Evolutionary conservation across 2,329 filamentous ascomycete species (phyloP), one percentile per base, ranked within the genome.

Genomic region (Didymella pomorum): DNA sequence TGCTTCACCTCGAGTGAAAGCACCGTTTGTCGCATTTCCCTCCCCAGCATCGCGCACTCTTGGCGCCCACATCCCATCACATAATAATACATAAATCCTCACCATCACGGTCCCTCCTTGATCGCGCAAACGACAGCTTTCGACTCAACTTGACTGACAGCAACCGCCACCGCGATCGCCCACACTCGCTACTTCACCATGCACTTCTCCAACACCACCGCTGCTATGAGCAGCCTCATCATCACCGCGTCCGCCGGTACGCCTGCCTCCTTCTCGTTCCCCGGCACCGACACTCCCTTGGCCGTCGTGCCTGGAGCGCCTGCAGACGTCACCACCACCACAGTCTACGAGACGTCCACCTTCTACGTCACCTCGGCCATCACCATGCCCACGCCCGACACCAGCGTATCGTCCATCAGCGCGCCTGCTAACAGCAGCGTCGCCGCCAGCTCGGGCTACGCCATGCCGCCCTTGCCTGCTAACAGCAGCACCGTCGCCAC

Each of bases 21-120:
- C 41, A 42, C 53, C 11, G 42, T 51, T 56, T 56, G 53, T 35
- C 20, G 2, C 14, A 28, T 41, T 46, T 41, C 47, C 47, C 18
- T n/a, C 47, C 46, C 41, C 53, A 51, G 47, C 41, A 56, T 50
- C 53, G 53, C 53, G 31, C 31, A 39, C 53, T 41, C 47, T 56
- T 56, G 33, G 46, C 53, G 18, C 47, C 20, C 53, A 56, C 53
- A 18, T 46, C 41, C 25, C 41, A 28, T 23, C 31, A 39, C 26
- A 28, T 51, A 41, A 28, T 46, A 51, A 46, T n/a, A 26, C 23
- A 8, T 33, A 51, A 23, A 7, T 10, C 11, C 37, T 11, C 20
- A n/a, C 28, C 8, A 33, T 45, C 47, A 10, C 42, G 14, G 23
- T 43, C 10, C 25, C 21, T 14, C n/a, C 14, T 25, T 41, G 5